A percentile compares a stretch with the other conserved stretches of the same genome.
These are phyloP conservation scores for Fusarium sp. DNA, from an alignment of 2,329 filamentous ascomycete genomes.

Conservation along the genomic window DNA sequence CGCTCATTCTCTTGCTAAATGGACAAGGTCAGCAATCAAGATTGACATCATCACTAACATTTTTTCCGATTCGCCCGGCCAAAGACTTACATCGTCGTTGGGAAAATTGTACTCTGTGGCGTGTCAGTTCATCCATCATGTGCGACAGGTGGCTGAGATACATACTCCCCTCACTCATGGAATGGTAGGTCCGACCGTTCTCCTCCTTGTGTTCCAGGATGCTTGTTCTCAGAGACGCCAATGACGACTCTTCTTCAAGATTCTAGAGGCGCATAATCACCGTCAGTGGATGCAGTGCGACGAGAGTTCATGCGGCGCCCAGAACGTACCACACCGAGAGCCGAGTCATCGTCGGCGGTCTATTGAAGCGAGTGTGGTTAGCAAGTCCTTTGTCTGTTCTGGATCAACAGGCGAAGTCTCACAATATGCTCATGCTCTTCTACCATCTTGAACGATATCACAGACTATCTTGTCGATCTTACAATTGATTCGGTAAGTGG, in stretches of 20 bases:
- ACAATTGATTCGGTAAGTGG: background rate
- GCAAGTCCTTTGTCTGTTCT: background rate
- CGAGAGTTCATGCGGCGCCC: constrained; percentile 1
- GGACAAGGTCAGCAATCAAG: background rate
- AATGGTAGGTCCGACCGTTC: constrained; percentile 44
- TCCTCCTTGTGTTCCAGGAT: constrained; percentile 34
- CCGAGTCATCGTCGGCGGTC: constrained; percentile 4
- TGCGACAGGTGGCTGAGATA: background rate
- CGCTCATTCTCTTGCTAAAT: constrained; percentile 31
- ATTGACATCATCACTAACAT: background rate
- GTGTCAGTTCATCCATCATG: background rate
- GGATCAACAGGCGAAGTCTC: background rate
- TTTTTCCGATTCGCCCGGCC: background rate
- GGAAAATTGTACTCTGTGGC: constrained; percentile 38
- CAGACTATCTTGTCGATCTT: background rate
- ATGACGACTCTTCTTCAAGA: constrained; percentile 18
- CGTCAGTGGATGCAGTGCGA: background rate
- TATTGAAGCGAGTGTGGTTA: background rate
- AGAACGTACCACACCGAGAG: background rate
- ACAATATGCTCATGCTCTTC: background rate
- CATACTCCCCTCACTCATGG: constrained; percentile 43
- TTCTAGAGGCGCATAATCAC: background rate
- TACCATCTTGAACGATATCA: background rate
- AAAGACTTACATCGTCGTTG: constrained; percentile 33
- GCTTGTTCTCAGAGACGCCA: constrained; percentile 21